These are phyloP conservation scores for Aspergillus kassunensis DNA, from an alignment of 495 filamentous ascomycete genomes.

Conservation along the genomic window DNA sequence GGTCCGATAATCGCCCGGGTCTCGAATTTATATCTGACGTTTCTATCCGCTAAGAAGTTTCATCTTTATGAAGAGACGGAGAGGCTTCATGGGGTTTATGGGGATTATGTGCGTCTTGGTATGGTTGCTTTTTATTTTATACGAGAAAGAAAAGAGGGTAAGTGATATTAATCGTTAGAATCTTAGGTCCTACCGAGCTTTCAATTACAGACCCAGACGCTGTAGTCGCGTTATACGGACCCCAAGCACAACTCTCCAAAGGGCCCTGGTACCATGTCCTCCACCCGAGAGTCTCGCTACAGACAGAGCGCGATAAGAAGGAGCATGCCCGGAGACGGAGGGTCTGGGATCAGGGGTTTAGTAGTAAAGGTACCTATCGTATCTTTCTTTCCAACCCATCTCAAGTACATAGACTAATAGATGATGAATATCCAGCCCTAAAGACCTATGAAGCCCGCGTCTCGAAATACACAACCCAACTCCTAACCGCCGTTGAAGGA, in stretches of 20 bases:
- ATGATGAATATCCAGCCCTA: conserved; percentile 18
- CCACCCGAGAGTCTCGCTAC: conserved; percentile 29
- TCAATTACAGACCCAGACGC: conserved; percentile 38
- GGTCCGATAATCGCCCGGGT: conserved; percentile 41
- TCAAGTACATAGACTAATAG: no score
- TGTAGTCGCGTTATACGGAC: conserved; percentile 29
- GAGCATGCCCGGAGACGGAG: conserved; percentile 34
- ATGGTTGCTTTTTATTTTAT: no score
- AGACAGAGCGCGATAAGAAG: conserved; percentile 30
- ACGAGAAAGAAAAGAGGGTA: no score
- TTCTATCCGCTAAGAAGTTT: conserved; percentile 28
- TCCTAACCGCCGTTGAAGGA: conserved; percentile 21
- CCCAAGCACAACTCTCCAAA: conserved; percentile 30
- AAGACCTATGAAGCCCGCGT: conserved; percentile 34
- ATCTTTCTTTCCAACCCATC: not conserved
- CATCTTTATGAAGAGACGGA: conserved; percentile 33
- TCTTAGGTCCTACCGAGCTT: conserved; percentile 26
- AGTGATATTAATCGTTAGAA: no score
- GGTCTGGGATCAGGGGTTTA: conserved; percentile 40
- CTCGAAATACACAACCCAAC: conserved; percentile 19
- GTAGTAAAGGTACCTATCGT: conserved; percentile 22
- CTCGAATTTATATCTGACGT: conserved; percentile 33
- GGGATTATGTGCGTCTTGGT: conserved; percentile 32
- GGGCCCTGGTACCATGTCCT: conserved; percentile 38
- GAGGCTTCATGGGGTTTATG: conserved; percentile 26